Evolutionary conservation across 1,284 basidiomycete genomes (phyloP).

Genomic region (Apiotrichum mycotoxinovorans): DNA sequence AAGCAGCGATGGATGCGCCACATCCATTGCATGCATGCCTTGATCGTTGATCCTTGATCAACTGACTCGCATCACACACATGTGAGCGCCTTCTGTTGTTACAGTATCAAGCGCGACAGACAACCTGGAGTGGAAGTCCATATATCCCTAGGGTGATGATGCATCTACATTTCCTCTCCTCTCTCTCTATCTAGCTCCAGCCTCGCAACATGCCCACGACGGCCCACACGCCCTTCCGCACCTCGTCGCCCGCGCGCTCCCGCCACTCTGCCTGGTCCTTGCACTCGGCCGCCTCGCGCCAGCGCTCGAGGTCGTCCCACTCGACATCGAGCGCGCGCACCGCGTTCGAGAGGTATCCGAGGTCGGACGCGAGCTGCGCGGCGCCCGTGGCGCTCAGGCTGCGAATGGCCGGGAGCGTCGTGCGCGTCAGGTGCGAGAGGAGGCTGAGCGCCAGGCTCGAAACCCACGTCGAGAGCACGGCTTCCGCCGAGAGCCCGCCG

Average conservation of each 20-base stretch:
- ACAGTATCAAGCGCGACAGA: too few relatives aligned
- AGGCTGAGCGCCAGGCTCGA: conserved; percentile 78
- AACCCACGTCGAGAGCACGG: conserved; percentile 82
- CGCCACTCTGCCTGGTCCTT: conserved; percentile 55
- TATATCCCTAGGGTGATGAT: too few relatives aligned
- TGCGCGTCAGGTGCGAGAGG: conserved; percentile 64
- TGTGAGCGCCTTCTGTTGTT: too few relatives aligned
- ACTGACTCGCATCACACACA: too few relatives aligned
- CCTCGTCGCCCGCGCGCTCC: conserved; percentile 14
- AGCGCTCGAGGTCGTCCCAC: conserved; percentile 65
- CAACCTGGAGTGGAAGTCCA: too few relatives aligned
- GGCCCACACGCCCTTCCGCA: conserved; percentile 12
- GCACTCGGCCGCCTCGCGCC: conserved; percentile 64
- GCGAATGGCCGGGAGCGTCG: conserved; percentile 61
- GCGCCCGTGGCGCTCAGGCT: conserved; percentile 64
- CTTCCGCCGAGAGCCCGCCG: conserved; percentile 57
- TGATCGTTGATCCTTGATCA: too few relatives aligned
- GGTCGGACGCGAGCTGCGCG: conserved; percentile 78
- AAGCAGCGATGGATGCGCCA: too few relatives aligned
- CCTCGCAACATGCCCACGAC: conserved; percentile 10
- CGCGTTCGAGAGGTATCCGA: conserved; percentile 85
- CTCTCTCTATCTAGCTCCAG: conserved; percentile 4
- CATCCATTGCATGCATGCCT: too few relatives aligned
- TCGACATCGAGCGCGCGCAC: conserved; percentile 87
- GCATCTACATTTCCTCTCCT: too few relatives aligned